Evolutionary conservation across 768 basidiomycete species (phyloP), one percentile per base, ranked within the genome.

Genomic region (Agrocybe praecox): DNA sequence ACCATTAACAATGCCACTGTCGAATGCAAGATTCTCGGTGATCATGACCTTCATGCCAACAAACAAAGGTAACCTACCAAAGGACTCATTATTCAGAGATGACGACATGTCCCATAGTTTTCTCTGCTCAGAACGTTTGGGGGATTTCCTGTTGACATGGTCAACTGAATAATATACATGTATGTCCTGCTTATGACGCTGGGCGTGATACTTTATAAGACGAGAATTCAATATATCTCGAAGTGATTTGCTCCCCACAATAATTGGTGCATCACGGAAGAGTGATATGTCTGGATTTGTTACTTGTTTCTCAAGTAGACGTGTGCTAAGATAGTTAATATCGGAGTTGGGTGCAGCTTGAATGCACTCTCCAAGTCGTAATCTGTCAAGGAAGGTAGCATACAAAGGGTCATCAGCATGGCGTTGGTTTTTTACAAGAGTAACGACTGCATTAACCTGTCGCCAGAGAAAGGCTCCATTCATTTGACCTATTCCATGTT

Each of bases 401-500:
- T 59, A 59, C 8, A 1, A 29, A 0, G 58, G 47, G 42, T 62
- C 58, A 14, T 19, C 11, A 0, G 54, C 21, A 17, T 62, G 58
- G 7, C 61, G 22, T 19, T 57, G 36, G 23, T 56, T 59, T 26
- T 51, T 48, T 0, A 33, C 36, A 1, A 62, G 45, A 10, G 52
- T n/a, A 1, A 59, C 52, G 0, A 62, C 61, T 2, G 11, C 43
- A 5, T 36, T 49, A 1, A 62, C 58, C 19, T 54, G 55, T 22
- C 55, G n/a, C 61, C 61, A 62, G n/a, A 62, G 21, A n/a, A 52
- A 53, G 2, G 34, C 51, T 0, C 61, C 61, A n/a, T 49, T 52
- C 29, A 62, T 5, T 3, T 40, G 40, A 12, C 44, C 32, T 2
- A 59, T 33, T 12, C 61, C 61, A 1, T 18, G 32, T 2, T 44